These are phyloP conservation scores for Neoarthrinium moseri DNA, from an alignment of 2,329 filamentous ascomycete genomes.

Conservation along the genomic window DNA sequence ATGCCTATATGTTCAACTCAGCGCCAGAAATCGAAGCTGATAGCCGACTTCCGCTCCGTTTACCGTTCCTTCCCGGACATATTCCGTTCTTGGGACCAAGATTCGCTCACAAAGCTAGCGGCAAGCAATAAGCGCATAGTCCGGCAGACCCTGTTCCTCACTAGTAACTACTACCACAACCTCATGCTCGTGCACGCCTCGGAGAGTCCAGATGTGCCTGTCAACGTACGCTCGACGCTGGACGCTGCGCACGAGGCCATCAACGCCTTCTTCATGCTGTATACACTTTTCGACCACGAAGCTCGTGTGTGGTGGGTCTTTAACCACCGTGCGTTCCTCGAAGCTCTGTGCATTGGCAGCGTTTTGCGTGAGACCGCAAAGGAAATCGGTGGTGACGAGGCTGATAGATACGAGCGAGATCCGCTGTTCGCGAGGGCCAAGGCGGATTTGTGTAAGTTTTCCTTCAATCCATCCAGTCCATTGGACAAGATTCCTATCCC, in stretches of 20 bases:
- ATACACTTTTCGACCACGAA: conserved; percentile 66
- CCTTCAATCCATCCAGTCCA: too few relatives aligned
- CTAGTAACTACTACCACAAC: conserved; percentile 82
- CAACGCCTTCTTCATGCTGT: conserved; percentile 71
- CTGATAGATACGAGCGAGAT: conserved; percentile 42
- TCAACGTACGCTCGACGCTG: conserved; percentile 67
- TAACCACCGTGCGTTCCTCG: conserved; percentile 76
- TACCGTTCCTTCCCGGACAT: conserved; percentile 71
- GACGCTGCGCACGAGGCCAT: conserved; percentile 77
- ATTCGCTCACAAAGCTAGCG: conserved; percentile 56
- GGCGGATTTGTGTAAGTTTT: conserved; percentile 57
- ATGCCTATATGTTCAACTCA: conserved; percentile 69
- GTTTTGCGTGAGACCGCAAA: conserved; percentile 52
- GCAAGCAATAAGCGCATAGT: conserved; percentile 63
- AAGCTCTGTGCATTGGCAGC: conserved; percentile 67
- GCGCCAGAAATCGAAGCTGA: conserved; percentile 67
- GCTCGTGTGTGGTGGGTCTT: conserved; percentile 84
- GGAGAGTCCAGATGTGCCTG: conserved; percentile 61
- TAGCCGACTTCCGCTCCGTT: conserved; percentile 68
- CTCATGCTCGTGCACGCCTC: conserved; percentile 76
- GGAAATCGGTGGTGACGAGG: conserved; percentile 44
- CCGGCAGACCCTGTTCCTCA: conserved; percentile 73
- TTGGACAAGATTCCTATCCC: too few relatives aligned
- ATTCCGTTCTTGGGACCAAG: conserved; percentile 67
- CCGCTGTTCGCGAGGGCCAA: conserved; percentile 60